phyloP scores from a whole-genome alignment of 1,284 basidiomycete genomes.

The Psilocybe mexicana region DNA sequence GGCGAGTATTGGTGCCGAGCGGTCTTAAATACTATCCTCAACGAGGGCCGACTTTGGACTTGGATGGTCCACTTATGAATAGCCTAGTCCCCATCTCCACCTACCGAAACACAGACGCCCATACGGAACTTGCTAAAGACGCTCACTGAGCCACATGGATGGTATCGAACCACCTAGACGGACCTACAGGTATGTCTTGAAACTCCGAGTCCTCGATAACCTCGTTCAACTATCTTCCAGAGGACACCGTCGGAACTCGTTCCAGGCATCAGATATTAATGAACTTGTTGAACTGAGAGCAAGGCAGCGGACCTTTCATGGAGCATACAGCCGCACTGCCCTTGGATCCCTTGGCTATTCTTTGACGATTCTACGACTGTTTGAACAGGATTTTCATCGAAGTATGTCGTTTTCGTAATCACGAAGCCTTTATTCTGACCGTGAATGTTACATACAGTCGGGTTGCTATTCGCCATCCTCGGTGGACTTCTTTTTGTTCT shows the following conservation, averaged over 20 bases:
- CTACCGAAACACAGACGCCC: background rate
- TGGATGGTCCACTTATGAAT: too few relatives aligned
- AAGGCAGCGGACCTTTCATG: constrained; percentile 78
- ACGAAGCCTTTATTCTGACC: background rate
- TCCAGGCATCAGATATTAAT: constrained; percentile 55
- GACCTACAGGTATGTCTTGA: constrained; percentile 19
- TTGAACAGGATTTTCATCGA: constrained; percentile 67
- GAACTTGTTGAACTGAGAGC: constrained; percentile 78
- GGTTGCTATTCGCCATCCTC: constrained; percentile 69
- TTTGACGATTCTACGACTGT: constrained; percentile 74
- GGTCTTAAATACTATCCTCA: too few relatives aligned
- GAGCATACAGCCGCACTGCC: constrained; percentile 78
- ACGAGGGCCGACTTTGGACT: too few relatives aligned
- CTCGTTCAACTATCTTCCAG: constrained; percentile 33
- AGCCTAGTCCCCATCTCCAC: background rate
- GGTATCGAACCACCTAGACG: constrained; percentile 4
- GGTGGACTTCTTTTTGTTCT: constrained; percentile 61
- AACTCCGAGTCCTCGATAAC: background rate
- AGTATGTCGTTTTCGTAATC: constrained; percentile 45
- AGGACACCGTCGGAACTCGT: constrained; percentile 61
- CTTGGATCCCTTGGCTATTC: constrained; percentile 75
- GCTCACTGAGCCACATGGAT: background rate
- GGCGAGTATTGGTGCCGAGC: too few relatives aligned
- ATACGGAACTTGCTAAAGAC: background rate
- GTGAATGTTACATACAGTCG: constrained; percentile 47